Percentiles rank a stretch among this genome's conserved stretches.
These are phyloP conservation scores for Kwoniella botswanensis DNA, from an alignment of 768 basidiomycete species.

Conservation along the genomic window DNA sequence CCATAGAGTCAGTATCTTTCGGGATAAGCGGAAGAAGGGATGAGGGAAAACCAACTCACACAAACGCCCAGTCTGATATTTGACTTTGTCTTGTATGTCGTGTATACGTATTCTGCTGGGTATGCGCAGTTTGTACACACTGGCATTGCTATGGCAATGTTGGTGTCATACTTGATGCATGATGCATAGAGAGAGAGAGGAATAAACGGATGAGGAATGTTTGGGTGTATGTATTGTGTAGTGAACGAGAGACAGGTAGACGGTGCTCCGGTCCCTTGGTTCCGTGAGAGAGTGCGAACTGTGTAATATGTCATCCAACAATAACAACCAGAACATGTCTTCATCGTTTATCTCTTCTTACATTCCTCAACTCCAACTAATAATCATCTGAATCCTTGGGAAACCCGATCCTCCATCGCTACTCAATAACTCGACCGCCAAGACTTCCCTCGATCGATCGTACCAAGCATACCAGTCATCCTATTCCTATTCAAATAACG, in stretches of 20 bases:
- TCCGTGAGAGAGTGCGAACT: not conserved
- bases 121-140: constrained; percentile 55
- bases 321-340: not conserved
- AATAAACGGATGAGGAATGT: not conserved
- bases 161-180: constrained; percentile 1
- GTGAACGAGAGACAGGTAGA: not conserved
- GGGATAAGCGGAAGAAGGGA: not conserved
- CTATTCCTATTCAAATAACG: constrained; percentile 12
- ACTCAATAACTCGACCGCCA: not conserved
- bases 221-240: not conserved
- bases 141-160: constrained; percentile 43
- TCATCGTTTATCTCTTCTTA: not conserved
- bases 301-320: not conserved
- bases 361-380: not conserved
- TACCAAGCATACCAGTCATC: too few relatives aligned
- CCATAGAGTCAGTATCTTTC: not conserved
- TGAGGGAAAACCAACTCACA: constrained; percentile 38
- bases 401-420: not conserved
- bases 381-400: not conserved
- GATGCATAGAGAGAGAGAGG: not conserved
- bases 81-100: constrained; percentile 56
- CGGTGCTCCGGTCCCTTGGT: not conserved
- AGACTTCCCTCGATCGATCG: not conserved
- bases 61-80: constrained; percentile 58
- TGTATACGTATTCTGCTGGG: constrained; percentile 53